Percentiles rank a stretch among this genome's conserved stretches.
phyloP scores from a whole-genome alignment of 495 filamentous ascomycete genomes.

The Terfezia boudieri region DNA sequence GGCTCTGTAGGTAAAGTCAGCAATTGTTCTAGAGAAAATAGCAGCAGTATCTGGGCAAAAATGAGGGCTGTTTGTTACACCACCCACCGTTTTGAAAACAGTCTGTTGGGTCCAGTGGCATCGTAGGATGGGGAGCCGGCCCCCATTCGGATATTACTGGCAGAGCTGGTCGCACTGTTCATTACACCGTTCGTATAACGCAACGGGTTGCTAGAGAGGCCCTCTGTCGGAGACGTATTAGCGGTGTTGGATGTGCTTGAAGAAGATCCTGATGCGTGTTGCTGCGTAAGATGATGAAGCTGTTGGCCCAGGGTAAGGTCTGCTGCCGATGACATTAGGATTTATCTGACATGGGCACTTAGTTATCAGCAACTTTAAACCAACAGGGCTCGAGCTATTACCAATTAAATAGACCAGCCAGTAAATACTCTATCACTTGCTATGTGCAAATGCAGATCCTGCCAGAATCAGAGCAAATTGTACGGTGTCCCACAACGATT shows the following conservation, averaged over 20 bases:
- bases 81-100: constrained; percentile 83
- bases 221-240: constrained; percentile 68
- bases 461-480: constrained; percentile 14
- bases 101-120: constrained; percentile 36
- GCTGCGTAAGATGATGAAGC: constrained; percentile 31
- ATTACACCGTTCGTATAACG: constrained; percentile 46
- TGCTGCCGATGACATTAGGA: constrained; percentile 85
- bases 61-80: not conserved
- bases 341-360: constrained; percentile 27
- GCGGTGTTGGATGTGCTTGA: constrained; percentile 30
- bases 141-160: constrained; percentile 58
- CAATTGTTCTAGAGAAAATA: not conserved
- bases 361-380: too few species aligned
- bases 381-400: too few species aligned
- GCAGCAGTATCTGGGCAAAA: too few species aligned
- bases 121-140: constrained; percentile 96
- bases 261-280: constrained; percentile 63
- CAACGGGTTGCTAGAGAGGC: constrained; percentile 39
- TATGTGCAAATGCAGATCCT: too few species aligned
- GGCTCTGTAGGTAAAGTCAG: constrained; percentile 33
- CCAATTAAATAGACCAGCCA: too few species aligned
- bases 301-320: constrained; percentile 50
- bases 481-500: not conserved
- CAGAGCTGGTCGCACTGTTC: constrained; percentile 41
- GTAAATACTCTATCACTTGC: too few species aligned